A percentile compares a stretch with the other conserved stretches of the same genome.
These are phyloP conservation scores for Trichodelitschia bisporula DNA, from an alignment of 495 filamentous ascomycete genomes.

Conservation along the genomic window DNA sequence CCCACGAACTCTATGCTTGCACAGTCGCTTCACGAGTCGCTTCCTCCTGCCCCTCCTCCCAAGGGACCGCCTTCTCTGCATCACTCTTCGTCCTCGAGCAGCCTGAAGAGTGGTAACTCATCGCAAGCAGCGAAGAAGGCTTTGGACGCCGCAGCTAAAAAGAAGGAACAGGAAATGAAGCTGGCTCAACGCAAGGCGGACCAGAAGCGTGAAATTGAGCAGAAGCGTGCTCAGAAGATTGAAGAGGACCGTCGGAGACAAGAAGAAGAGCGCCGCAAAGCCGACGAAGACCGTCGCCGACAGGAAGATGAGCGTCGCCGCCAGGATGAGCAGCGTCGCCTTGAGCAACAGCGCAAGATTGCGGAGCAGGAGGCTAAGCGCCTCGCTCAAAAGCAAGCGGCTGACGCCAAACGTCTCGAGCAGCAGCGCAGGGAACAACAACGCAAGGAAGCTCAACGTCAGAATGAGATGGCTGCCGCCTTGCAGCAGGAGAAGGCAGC, in stretches of 20 bases:
- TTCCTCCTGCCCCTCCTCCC: slow-evolving; percentile 14
- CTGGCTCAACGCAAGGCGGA: slow-evolving; percentile 58
- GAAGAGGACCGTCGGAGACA: slow-evolving; percentile 22
- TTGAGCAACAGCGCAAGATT: slow-evolving; percentile 24
- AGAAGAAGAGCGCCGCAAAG: slow-evolving; percentile 20
- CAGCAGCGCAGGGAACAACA: slow-evolving; percentile 16
- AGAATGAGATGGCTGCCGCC: slow-evolving; percentile 10
- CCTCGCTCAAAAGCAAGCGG: slow-evolving; percentile 39
- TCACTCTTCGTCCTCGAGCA: slow-evolving; percentile 36
- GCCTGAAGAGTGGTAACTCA: slow-evolving; percentile 45
- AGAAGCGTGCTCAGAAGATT: slow-evolving; percentile 36
- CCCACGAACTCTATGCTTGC: not conserved
- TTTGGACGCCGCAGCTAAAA: slow-evolving; percentile 39
- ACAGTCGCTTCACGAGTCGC: slow-evolving; percentile 2
- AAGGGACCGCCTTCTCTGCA: slow-evolving; percentile 24
- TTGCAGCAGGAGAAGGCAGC: slow-evolving; percentile 19
- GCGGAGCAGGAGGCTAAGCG: slow-evolving; percentile 35
- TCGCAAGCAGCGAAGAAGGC: slow-evolving; percentile 32
- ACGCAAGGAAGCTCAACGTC: not conserved
- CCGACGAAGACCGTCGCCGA: slow-evolving; percentile 23
- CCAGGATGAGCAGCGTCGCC: too few species aligned
- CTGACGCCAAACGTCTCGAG: slow-evolving; percentile 36
- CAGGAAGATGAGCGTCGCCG: slow-evolving; percentile 18
- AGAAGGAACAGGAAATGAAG: slow-evolving; percentile 58
- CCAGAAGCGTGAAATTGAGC: slow-evolving; percentile 50